Evolutionary conservation across 2,329 filamentous ascomycete genomes (phyloP).

Genomic region (Hypoxylon sp.): DNA sequence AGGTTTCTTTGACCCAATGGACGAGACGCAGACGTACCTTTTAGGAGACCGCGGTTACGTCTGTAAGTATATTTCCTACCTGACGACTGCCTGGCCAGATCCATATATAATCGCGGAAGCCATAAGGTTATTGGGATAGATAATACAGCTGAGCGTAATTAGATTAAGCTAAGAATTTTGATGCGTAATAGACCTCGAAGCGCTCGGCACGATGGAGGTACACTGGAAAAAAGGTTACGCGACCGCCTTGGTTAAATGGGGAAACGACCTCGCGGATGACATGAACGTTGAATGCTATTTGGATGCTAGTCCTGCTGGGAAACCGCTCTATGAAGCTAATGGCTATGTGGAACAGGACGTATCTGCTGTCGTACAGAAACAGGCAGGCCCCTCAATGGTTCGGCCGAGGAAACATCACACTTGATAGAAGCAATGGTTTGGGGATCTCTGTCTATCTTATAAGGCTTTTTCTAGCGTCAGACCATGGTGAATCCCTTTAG

Average conservation of each 20-base stretch:
- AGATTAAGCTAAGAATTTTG: neutral
- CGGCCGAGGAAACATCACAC: slow-evolving; percentile 23
- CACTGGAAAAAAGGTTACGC: slow-evolving; percentile 37
- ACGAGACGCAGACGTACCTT: slow-evolving; percentile 27
- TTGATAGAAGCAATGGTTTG: neutral
- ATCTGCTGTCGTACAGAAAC: slow-evolving; percentile 25
- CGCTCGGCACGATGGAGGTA: slow-evolving; percentile 22
- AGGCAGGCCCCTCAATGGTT: slow-evolving; percentile 26
- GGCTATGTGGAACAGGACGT: slow-evolving; percentile 35
- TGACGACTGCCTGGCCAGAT: neutral
- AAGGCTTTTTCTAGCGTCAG: neutral
- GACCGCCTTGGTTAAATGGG: slow-evolving; percentile 32
- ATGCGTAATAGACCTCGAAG: slow-evolving; percentile 34
- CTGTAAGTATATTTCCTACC: slow-evolving; percentile 18
- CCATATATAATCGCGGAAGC: neutral
- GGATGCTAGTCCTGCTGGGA: slow-evolving; percentile 31
- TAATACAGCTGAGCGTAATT: neutral
- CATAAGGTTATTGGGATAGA: neutral
- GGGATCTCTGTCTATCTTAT: neutral
- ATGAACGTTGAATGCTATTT: slow-evolving; percentile 38
- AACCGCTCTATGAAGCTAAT: slow-evolving; percentile 33
- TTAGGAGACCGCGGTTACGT: slow-evolving; percentile 28
- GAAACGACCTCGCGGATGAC: slow-evolving; percentile 36
- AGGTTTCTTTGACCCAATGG: slow-evolving; percentile 29
- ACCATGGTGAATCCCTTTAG: no score